phyloP scores from a whole-genome alignment of 345 rosid genomes.

The Brassica nigra region DNA sequence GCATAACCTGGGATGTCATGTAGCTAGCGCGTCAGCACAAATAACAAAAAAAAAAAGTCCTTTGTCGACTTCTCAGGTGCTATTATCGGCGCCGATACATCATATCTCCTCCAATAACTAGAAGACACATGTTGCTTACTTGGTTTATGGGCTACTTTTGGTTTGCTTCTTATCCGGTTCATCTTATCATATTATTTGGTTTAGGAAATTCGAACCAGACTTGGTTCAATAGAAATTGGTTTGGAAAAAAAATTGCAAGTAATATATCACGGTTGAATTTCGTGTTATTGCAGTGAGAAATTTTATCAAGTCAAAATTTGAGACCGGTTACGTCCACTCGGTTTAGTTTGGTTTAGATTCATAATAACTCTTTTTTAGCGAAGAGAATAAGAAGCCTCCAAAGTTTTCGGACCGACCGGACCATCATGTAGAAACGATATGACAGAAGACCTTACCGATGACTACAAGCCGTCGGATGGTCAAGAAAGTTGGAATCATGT shows the following conservation, averaged over 20 bases:
- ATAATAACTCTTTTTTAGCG: not conserved
- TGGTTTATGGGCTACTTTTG: not conserved
- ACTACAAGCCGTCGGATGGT: constrained; percentile 29
- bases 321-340: not conserved
- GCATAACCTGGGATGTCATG: not conserved
- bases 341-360: not conserved
- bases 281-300: not conserved
- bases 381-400: constrained; percentile 21
- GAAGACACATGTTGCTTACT: not conserved
- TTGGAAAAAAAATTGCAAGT: no score
- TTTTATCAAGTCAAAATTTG: not conserved
- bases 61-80: constrained; percentile 24
- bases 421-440: constrained; percentile 29
- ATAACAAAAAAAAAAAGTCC: not conserved
- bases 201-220: not conserved
- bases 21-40: not conserved
- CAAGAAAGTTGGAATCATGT: constrained; percentile 42
- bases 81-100: constrained; percentile 7
- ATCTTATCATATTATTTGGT: not conserved
- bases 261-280: not conserved
- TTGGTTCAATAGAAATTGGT: not conserved
- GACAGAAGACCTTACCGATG: not conserved
- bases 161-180: constrained; percentile 14
- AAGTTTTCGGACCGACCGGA: constrained; percentile 18
- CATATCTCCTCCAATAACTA: constrained; percentile 3